A percentile compares a stretch with the other conserved stretches of the same genome.
These are phyloP conservation scores for Sonneratia alba DNA, from an alignment of 345 rosid species.

Conservation along the genomic window DNA sequence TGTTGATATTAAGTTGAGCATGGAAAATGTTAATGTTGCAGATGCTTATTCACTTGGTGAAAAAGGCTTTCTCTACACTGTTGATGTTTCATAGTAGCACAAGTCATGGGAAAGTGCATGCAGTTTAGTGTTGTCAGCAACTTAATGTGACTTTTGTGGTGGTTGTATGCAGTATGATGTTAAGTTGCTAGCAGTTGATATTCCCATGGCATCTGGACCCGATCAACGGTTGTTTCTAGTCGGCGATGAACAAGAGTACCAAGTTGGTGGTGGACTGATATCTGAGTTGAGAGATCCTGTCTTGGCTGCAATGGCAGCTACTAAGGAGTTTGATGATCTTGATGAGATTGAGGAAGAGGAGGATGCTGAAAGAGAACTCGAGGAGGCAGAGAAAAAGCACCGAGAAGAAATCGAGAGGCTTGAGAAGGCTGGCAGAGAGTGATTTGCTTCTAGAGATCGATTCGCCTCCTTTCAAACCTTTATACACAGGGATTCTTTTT, in stretches of 20 bases:
- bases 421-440: slow-evolving; percentile 20
- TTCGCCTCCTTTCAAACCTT: not conserved
- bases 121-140: not conserved
- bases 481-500: not conserved
- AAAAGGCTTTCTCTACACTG: not conserved
- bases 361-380: slow-evolving; percentile 65
- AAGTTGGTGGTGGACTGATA: slow-evolving; percentile 78
- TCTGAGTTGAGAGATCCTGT: slow-evolving; percentile 84
- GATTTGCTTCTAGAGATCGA: not conserved
- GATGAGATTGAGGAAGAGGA: slow-evolving; percentile 80
- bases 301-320: slow-evolving; percentile 87
- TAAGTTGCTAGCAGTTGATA: slow-evolving; percentile 75
- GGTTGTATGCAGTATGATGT: slow-evolving; percentile 54
- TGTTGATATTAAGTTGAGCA: not conserved
- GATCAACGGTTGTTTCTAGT: slow-evolving; percentile 72
- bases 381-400: slow-evolving; percentile 69
- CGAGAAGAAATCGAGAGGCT: slow-evolving; percentile 61
- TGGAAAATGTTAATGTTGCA: not conserved
- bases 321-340: slow-evolving; percentile 80
- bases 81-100: not conserved
- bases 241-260: slow-evolving; percentile 87
- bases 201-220: slow-evolving; percentile 90
- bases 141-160: not conserved
- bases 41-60: not conserved
- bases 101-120: not conserved